A percentile compares a stretch with the other conserved stretches of the same genome.
phyloP scores from a whole-genome alignment of 257 asterid species.

The Solanum neorickii region DNA sequence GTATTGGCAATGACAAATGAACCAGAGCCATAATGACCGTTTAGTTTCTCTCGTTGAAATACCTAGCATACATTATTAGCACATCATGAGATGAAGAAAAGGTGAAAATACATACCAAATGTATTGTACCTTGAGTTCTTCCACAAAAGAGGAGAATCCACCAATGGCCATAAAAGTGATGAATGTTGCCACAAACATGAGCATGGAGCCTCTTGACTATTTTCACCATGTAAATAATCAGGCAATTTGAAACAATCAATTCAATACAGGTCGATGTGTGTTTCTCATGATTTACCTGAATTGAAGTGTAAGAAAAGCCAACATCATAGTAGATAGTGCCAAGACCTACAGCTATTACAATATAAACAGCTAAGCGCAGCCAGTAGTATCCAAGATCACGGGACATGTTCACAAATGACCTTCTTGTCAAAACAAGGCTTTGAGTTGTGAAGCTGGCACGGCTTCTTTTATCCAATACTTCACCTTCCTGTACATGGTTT shows the following conservation, averaged over 20 bases:
- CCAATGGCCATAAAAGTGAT: constrained; percentile 54
- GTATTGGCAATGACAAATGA: constrained; percentile 45
- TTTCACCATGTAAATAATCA: constrained; percentile 15
- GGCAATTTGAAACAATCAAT: not conserved
- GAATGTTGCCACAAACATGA: constrained; percentile 45
- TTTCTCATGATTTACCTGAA: constrained; percentile 11
- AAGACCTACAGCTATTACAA: constrained; percentile 37
- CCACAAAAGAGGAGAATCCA: constrained; percentile 55
- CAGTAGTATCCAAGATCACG: constrained; percentile 61
- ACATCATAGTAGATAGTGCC: constrained; percentile 38
- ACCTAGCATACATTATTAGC: constrained; percentile 7
- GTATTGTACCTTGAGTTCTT: constrained; percentile 42
- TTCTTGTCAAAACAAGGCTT: constrained; percentile 32
- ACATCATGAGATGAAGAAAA: not conserved
- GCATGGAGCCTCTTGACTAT: constrained; percentile 30
- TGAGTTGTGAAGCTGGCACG: constrained; percentile 20
- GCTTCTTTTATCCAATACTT: constrained; percentile 13
- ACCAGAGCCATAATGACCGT: constrained; percentile 48
- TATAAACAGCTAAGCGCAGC: constrained; percentile 41
- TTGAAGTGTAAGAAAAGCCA: not conserved
- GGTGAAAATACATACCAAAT: no score
- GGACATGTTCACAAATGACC: constrained; percentile 48
- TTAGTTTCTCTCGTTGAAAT: constrained; percentile 39
- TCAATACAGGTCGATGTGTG: no score
- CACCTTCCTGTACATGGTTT: constrained; percentile 12